Percentiles rank a stretch among this genome's conserved stretches.
Conservation (phyloP, 768 basidiomycete species). For the Roridomyces roridus region DNA sequence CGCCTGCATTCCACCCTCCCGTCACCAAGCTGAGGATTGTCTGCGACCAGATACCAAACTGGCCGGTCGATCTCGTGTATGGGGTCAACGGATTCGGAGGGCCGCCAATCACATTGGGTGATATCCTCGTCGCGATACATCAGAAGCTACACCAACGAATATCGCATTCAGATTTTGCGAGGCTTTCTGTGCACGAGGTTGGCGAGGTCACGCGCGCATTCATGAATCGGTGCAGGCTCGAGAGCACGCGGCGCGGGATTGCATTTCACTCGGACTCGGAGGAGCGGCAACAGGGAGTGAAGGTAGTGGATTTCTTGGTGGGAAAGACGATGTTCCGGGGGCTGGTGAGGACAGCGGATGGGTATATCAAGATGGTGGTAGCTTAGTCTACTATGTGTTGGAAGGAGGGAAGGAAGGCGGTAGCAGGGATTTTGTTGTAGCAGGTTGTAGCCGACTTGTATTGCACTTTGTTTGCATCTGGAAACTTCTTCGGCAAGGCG, state of each 20-base stretch:
- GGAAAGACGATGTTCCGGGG: slow-evolving; percentile 56
- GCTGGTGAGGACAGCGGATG: slow-evolving; percentile 45
- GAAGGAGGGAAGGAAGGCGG: too few species aligned
- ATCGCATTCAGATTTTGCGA: slow-evolving; percentile 46
- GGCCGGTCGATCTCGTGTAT: slow-evolving; percentile 63
- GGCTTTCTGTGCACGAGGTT: slow-evolving; percentile 36
- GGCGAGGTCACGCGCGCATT: slow-evolving; percentile 43
- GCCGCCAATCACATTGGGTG: slow-evolving; percentile 61
- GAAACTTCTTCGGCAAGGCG: slow-evolving; percentile 22
- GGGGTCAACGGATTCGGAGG: slow-evolving; percentile 32
- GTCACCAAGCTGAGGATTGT: slow-evolving; percentile 60
- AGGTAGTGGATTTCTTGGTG: slow-evolving; percentile 63
- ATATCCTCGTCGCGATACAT: slow-evolving; percentile 60
- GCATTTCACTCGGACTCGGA: slow-evolving; percentile 22
- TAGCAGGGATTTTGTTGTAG: too few species aligned
- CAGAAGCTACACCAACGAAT: slow-evolving; percentile 51
- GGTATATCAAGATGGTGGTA: slow-evolving; percentile 43
- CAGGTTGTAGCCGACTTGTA: too few species aligned
- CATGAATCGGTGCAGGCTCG: slow-evolving; percentile 41
- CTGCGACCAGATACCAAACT: slow-evolving; percentile 62
- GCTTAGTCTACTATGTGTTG: not conserved
- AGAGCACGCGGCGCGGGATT: slow-evolving; percentile 16
- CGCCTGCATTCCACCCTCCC: slow-evolving; percentile 63
- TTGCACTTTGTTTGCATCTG: slow-evolving; percentile 5
- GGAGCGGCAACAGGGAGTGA: slow-evolving; percentile 57